A percentile compares a stretch with the other conserved stretches of the same genome.
Conservation (phyloP, 2,329 filamentous ascomycete species). For the Orbilia javanica region DNA sequence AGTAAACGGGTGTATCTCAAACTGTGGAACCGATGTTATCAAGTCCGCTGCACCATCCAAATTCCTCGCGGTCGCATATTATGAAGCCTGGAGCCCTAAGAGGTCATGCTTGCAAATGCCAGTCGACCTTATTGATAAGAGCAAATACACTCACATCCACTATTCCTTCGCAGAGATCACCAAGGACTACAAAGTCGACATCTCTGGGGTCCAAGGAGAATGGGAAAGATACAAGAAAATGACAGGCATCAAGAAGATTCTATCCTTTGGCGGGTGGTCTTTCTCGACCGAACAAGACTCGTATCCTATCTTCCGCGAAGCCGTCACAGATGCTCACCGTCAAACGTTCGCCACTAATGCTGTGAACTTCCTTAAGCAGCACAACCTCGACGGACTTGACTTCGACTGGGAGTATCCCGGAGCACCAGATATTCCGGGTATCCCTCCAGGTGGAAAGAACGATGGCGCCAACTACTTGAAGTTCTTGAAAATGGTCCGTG, state of each 20-base stretch:
- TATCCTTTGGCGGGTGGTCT: slow-evolving; percentile 61
- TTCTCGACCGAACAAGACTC: slow-evolving; percentile 60
- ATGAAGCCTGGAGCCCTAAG: slow-evolving; percentile 54
- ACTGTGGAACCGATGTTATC: slow-evolving; percentile 40
- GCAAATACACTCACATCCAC: slow-evolving; percentile 61
- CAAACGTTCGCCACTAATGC: slow-evolving; percentile 65
- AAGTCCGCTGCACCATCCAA: slow-evolving; percentile 22
- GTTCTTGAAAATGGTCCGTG: slow-evolving; percentile 60
- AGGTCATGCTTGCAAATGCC: slow-evolving; percentile 52
- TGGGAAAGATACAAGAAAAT: slow-evolving; percentile 63
- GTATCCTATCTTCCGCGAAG: slow-evolving; percentile 62
- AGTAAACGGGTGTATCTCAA: slow-evolving; percentile 61
- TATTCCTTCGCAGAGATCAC: slow-evolving; percentile 62
- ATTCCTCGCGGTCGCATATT: slow-evolving; percentile 57
- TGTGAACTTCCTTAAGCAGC: slow-evolving; percentile 65
- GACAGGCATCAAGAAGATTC: slow-evolving; percentile 63
- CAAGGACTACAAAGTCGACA: slow-evolving; percentile 38
- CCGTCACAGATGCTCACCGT: slow-evolving; percentile 61
- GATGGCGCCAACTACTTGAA: slow-evolving; percentile 63
- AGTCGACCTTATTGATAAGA: slow-evolving; percentile 54
- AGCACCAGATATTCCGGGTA: slow-evolving; percentile 61
- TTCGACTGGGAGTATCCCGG: slow-evolving; percentile 68
- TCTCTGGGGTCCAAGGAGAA: slow-evolving; percentile 59
- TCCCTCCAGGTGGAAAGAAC: slow-evolving; percentile 58
- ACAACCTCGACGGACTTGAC: slow-evolving; percentile 68